phyloP scores from a whole-genome alignment of 129 eudicot species.

The Dittrichia graveolens region DNA sequence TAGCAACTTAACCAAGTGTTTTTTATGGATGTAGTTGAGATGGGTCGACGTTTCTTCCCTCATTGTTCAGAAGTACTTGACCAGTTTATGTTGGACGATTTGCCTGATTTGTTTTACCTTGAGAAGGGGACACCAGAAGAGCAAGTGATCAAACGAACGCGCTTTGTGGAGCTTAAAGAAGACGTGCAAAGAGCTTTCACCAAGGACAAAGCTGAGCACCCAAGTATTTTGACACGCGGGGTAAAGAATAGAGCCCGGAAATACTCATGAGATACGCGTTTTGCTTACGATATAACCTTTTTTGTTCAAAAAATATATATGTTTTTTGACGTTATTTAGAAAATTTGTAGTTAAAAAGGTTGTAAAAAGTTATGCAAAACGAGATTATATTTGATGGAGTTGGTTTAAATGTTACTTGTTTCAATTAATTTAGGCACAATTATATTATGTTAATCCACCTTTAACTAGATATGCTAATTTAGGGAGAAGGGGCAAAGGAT shows the following conservation, averaged over 20 bases:
- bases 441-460: no score
- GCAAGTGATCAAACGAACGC: slow-evolving; percentile 45
- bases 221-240: slow-evolving; percentile 33
- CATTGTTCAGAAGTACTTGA: slow-evolving; percentile 74
- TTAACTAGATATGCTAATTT: no score
- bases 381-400: neutral
- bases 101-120: slow-evolving; percentile 46
- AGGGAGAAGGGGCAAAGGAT: no score
- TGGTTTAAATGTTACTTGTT: neutral
- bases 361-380: slow-evolving; percentile 7
- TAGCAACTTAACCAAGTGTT: neutral
- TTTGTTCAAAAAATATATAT: neutral
- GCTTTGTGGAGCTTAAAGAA: slow-evolving; percentile 65
- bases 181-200: slow-evolving; percentile 71
- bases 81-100: slow-evolving; percentile 70
- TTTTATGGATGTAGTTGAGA: slow-evolving; percentile 52
- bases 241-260: slow-evolving; percentile 33
- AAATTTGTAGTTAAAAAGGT: slow-evolving; percentile 15
- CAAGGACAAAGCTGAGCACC: slow-evolving; percentile 61
- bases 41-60: slow-evolving; percentile 79
- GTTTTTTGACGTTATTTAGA: neutral
- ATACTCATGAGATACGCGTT: slow-evolving; percentile 20
- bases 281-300: neutral
- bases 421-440: no score
- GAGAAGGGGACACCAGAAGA: slow-evolving; percentile 68